A percentile compares a stretch with the other conserved stretches of the same genome.
Evolutionary conservation across 495 filamentous ascomycete genomes (phyloP).

Genomic region (Aspergillus kassunensis): DNA sequence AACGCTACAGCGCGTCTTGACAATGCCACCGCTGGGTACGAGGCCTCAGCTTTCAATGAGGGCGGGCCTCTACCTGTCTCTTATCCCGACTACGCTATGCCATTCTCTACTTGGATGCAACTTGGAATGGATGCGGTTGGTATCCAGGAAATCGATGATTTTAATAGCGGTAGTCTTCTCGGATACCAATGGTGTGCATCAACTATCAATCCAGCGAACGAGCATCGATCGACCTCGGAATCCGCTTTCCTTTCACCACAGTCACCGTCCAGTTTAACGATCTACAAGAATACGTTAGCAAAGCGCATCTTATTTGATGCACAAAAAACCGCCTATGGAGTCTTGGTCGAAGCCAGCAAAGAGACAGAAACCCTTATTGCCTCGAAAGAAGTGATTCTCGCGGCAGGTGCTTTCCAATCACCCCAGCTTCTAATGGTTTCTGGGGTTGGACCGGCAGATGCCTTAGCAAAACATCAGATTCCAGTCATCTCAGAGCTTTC

Average conservation of each 20-base stretch:
- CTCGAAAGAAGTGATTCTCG: slow-evolving; percentile 50
- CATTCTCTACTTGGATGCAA: slow-evolving; percentile 41
- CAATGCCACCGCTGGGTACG: slow-evolving; percentile 49
- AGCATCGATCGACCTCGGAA: slow-evolving; percentile 39
- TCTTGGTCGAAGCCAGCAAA: slow-evolving; percentile 5
- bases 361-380: slow-evolving; percentile 28
- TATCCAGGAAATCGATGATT: slow-evolving; percentile 28
- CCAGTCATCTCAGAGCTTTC: slow-evolving; percentile 39
- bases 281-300: slow-evolving; percentile 39
- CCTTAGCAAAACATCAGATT: slow-evolving; percentile 30
- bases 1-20: slow-evolving; percentile 23
- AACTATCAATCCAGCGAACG: slow-evolving; percentile 34
- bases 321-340: slow-evolving; percentile 15
- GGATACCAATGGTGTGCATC: slow-evolving; percentile 36
- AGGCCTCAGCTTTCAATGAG: slow-evolving; percentile 21
- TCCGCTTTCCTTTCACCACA: slow-evolving; percentile 23
- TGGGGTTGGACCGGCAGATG: slow-evolving; percentile 35
- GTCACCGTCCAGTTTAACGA: not conserved
- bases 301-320: slow-evolving; percentile 39
- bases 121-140: slow-evolving; percentile 37
- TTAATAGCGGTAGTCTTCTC: slow-evolving; percentile 38
- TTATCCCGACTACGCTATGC: slow-evolving; percentile 44
- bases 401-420: slow-evolving; percentile 48
- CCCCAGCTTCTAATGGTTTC: slow-evolving; percentile 53
- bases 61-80: slow-evolving; percentile 49